These are phyloP conservation scores for Craterostigma plantagineum DNA, from an alignment of 257 asterid species.

Conservation along the genomic window DNA sequence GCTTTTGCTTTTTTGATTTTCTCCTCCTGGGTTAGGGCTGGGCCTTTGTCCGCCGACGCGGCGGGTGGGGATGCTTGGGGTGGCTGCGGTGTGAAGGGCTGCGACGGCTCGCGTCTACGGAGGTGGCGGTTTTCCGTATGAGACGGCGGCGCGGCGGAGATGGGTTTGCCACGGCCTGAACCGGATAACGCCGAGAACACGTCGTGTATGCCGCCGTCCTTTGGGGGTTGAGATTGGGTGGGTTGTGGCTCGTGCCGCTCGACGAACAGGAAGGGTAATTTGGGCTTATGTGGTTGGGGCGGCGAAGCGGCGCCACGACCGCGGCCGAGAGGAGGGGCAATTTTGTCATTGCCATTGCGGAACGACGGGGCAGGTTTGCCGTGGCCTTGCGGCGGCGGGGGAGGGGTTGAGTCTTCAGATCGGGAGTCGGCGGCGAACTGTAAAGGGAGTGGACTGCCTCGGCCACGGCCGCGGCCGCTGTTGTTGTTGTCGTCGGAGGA, in stretches of 20 bases:
- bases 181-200: conserved; percentile 19
- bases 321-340: conserved; percentile 14
- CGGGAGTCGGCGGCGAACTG: no score
- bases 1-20: conserved; percentile 32
- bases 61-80: no score
- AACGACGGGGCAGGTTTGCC: conserved; percentile 14
- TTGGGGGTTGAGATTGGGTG: conserved; percentile 9
- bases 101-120: conserved; percentile 17
- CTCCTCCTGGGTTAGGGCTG: conserved; percentile 18
- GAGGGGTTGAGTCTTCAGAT: no score
- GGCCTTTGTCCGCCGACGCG: conserved; percentile 14
- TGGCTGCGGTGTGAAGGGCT: conserved; percentile 1
- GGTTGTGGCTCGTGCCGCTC: conserved; percentile 8
- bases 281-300: conserved; percentile 10
- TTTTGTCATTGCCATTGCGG: conserved; percentile 20
- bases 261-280: conserved; percentile 1
- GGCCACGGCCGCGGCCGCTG: conserved; percentile 56
- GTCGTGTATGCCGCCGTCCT: conserved; percentile 4
- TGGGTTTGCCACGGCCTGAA: conserved; percentile 50
- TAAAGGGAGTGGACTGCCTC: conserved; percentile 26
- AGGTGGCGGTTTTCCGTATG: conserved; percentile 26
- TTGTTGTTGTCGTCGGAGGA: conserved; percentile 19
- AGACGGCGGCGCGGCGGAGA: conserved; percentile 11
- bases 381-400: no score
- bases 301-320: conserved; percentile 28